Evolutionary conservation across 2,329 filamentous ascomycete species (phyloP).

Genomic region (Capronia epimyces): DNA sequence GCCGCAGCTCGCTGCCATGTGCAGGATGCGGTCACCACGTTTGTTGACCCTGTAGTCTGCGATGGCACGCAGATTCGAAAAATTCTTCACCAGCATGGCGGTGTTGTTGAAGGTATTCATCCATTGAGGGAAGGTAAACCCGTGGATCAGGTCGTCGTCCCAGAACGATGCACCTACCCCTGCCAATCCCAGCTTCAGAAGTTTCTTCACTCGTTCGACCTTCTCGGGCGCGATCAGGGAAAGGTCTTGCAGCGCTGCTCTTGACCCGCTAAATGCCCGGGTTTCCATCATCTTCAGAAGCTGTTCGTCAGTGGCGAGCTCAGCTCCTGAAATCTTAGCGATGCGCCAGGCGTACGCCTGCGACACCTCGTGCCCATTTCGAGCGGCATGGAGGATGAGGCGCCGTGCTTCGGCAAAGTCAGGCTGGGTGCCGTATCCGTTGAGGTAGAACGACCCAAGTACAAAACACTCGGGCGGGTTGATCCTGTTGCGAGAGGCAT

Average conservation of each 20-base stretch:
- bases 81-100: neutral
- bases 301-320: neutral
- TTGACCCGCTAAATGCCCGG: neutral
- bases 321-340: neutral
- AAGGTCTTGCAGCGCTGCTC: conserved; percentile 1
- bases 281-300: neutral
- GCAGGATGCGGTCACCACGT: conserved; percentile 2
- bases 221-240: neutral
- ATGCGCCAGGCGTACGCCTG: conserved; percentile 1
- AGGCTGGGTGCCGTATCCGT: conserved; percentile 2
- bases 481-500: neutral
- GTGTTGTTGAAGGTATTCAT: conserved; percentile 1
- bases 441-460: conserved; percentile 1
- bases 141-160: conserved; percentile 1
- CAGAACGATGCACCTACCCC: conserved; percentile 1
- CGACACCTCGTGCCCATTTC: conserved; percentile 1
- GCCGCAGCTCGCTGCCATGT: conserved; percentile 1
- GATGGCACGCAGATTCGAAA: neutral
- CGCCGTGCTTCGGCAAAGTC: neutral
- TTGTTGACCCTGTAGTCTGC: neutral
- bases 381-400: neutral
- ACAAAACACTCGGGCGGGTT: conserved; percentile 1
- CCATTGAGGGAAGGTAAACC: neutral
- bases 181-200: conserved; percentile 2
- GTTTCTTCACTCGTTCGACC: neutral